phyloP scores from a whole-genome alignment of 257 asterid genomes.

The Salvia hispanica region DNA sequence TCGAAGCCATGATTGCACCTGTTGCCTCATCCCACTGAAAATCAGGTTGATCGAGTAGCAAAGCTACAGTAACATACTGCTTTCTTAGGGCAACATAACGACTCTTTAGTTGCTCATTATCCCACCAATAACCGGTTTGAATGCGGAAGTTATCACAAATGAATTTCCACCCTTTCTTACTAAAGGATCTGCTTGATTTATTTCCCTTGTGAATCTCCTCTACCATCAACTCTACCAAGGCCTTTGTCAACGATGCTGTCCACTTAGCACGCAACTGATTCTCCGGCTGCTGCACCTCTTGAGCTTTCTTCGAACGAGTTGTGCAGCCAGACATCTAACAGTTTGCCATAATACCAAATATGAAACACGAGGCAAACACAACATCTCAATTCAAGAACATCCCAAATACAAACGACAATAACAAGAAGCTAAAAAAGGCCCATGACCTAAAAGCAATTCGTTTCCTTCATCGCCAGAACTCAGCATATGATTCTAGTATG shows the following conservation, averaged over 20 bases:
- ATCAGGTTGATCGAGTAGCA: slow-evolving; percentile 57
- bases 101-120: slow-evolving; percentile 71
- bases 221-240: slow-evolving; percentile 64
- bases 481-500: slow-evolving; percentile 8
- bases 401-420: slow-evolving; percentile 13
- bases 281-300: slow-evolving; percentile 47
- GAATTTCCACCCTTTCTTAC: slow-evolving; percentile 75
- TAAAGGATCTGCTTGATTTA: slow-evolving; percentile 58
- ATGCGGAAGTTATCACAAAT: slow-evolving; percentile 67
- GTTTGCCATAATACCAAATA: slow-evolving; percentile 29
- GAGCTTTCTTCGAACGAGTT: slow-evolving; percentile 56
- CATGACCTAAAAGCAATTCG: not conserved
- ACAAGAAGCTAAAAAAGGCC: slow-evolving; percentile 22
- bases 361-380: slow-evolving; percentile 6
- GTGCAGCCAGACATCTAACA: slow-evolving; percentile 66
- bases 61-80: slow-evolving; percentile 49
- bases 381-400: slow-evolving; percentile 9
- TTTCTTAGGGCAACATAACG: slow-evolving; percentile 67
- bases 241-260: slow-evolving; percentile 63
- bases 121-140: slow-evolving; percentile 77
- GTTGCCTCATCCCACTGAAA: slow-evolving; percentile 68
- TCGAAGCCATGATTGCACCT: slow-evolving; percentile 57
- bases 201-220: slow-evolving; percentile 66
- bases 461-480: not conserved
- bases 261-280: slow-evolving; percentile 79